phyloP scores from a whole-genome alignment of 2,329 filamentous ascomycete genomes.

The Colletotrichum sp. region DNA sequence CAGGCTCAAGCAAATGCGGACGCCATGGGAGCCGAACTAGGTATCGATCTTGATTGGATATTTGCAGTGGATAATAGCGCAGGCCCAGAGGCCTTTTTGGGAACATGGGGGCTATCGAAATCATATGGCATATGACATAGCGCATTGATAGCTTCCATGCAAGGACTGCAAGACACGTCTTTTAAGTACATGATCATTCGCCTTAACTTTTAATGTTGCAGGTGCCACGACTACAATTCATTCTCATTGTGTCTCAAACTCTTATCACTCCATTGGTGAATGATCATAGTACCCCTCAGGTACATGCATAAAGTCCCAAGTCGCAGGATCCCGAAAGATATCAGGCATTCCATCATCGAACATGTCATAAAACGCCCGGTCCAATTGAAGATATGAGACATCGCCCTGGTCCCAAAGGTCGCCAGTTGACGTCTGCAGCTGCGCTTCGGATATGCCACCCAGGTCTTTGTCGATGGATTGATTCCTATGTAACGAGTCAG shows the following conservation, averaged over 20 bases:
- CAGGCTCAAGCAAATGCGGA: not conserved
- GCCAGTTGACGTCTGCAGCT: not conserved
- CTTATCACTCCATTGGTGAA: not conserved
- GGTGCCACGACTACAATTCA: not conserved
- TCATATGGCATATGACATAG: not conserved
- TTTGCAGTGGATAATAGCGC: not conserved
- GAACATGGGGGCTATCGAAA: not conserved
- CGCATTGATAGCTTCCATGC: not conserved
- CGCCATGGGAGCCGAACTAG: not conserved
- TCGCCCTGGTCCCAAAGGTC: not conserved
- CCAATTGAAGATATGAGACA: constrained; percentile 8
- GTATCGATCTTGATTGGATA: not conserved
- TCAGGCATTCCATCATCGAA: constrained; percentile 23
- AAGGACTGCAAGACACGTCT: not conserved
- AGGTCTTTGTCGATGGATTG: not conserved
- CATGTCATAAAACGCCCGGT: constrained; percentile 21
- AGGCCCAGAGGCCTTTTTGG: not conserved
- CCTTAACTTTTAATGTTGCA: not conserved
- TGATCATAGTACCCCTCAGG: not conserved
- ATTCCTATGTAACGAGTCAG: not conserved
- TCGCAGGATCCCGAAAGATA: constrained; percentile 4
- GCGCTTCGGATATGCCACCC: not conserved
- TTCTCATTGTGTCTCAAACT: not conserved
- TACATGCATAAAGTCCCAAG: not conserved
- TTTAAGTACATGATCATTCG: not conserved